A percentile compares a stretch with the other conserved stretches of the same genome.
Evolutionary conservation across 371 early-diverging fungal species (phyloP).

Genomic region (Mucor plumbeus): DNA sequence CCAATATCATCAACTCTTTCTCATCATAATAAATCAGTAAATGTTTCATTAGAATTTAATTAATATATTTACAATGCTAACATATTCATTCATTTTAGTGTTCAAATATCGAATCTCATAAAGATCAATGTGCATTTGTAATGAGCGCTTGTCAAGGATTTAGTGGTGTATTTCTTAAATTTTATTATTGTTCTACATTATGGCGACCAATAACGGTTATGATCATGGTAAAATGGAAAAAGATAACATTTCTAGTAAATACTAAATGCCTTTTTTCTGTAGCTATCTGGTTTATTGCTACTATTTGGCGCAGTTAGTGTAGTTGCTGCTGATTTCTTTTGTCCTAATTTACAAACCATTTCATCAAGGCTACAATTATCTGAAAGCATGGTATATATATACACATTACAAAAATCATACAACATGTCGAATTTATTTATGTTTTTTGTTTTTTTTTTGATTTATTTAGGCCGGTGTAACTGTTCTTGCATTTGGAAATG

Average conservation of each 20-base stretch:
- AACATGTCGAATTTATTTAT: background rate
- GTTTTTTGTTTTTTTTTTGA: conserved; percentile 6
- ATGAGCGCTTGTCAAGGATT: conserved; percentile 41
- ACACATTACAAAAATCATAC: background rate
- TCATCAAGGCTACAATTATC: conserved; percentile 64
- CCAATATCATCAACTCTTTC: conserved; percentile 13
- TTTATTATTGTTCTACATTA: conserved; percentile 64
- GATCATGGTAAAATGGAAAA: conserved; percentile 20
- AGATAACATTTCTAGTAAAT: no score
- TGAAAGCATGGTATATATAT: conserved; percentile 64
- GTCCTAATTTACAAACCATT: conserved; percentile 66
- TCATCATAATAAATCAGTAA: conserved; percentile 28
- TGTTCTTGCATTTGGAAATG: conserved; percentile 86
- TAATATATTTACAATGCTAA: background rate
- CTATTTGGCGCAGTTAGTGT: conserved; percentile 70
- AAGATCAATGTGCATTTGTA: conserved; percentile 50
- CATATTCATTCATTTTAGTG: conserved; percentile 32
- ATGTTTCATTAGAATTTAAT: background rate
- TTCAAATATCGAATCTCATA: conserved; percentile 36
- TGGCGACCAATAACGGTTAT: conserved; percentile 48
- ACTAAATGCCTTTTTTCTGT: background rate
- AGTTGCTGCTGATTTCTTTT: conserved; percentile 75
- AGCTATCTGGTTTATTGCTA: conserved; percentile 41
- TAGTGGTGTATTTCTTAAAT: conserved; percentile 52
- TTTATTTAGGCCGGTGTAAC: conserved; percentile 92